phyloP scores from a whole-genome alignment of 495 filamentous ascomycete species.

The Podospora sp. region DNA sequence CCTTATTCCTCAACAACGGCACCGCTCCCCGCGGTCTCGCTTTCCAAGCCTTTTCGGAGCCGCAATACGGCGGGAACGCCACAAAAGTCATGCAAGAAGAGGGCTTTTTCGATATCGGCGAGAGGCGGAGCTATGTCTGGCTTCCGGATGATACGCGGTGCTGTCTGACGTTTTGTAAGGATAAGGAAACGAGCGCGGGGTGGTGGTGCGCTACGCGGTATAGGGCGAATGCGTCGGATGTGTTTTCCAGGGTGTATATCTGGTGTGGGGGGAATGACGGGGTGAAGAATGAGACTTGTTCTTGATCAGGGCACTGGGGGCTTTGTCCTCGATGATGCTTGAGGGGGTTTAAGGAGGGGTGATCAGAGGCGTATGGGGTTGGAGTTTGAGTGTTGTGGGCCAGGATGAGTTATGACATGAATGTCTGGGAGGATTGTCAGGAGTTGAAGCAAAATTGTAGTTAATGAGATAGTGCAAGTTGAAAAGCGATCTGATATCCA shows the following conservation, averaged over 20 bases:
- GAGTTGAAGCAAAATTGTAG: too few species aligned
- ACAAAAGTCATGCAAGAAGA: slow-evolving; percentile 22
- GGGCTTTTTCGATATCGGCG: slow-evolving; percentile 29
- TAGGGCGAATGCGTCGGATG: background rate
- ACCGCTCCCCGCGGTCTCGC: slow-evolving; percentile 17
- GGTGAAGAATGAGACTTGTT: slow-evolving; percentile 17
- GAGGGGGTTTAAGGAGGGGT: background rate
- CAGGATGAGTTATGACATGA: too few species aligned
- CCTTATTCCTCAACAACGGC: slow-evolving; percentile 28
- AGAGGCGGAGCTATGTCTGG: slow-evolving; percentile 32
- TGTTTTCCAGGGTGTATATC: slow-evolving; percentile 28
- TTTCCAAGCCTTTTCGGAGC: slow-evolving; percentile 28
- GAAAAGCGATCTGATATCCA: too few species aligned
- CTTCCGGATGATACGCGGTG: slow-evolving; percentile 23
- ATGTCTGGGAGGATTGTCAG: too few species aligned
- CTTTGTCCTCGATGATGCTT: too few species aligned
- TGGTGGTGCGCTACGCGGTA: slow-evolving; percentile 24
- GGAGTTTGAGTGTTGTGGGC: background rate
- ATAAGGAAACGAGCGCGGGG: slow-evolving; percentile 18
- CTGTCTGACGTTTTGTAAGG: slow-evolving; percentile 34
- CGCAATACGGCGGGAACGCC: slow-evolving; percentile 19
- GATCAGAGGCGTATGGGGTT: background rate
- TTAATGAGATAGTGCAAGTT: too few species aligned
- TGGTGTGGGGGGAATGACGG: slow-evolving; percentile 29
- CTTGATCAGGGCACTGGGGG: too few species aligned